Base-by-base conservation (phyloP, 2,329 filamentous ascomycete species). In the Colletotrichum kahawae region DNA sequence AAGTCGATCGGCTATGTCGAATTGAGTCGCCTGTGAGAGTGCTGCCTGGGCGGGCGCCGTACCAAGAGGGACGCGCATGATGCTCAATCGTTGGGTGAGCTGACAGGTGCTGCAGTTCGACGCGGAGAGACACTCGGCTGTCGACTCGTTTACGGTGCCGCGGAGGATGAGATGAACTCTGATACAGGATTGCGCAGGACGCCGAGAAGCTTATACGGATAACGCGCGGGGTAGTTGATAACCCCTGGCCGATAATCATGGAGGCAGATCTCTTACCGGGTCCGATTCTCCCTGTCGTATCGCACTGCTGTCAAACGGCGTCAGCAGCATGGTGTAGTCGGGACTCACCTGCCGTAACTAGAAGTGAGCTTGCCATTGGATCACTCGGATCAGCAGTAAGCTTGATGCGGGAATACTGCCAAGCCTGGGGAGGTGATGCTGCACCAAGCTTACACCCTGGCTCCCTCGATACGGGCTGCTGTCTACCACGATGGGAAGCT, bases 51-150 rank as follows among this genome's bases (percentile, higher is more conserved):
- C 18, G 29, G 33, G 24, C 2, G 21, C 10, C 18, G 63, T 13
- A 18, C 63, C 33, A 43, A 63, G 29, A 27, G 69, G 72, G 3
- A 75, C 43, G 33, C 34, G 72, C 69, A 75, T 75, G n/a, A 16
- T 21, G 8, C 8, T 57, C 13, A 38, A 21, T 60, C 29, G 38
- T n/a, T 14, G 33, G 4, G 13, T 51, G 36, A 16, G 18, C 21
- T 31, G 4, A 18, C 33, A 13, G n/a, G 33, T 31, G 38, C 38
- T 12, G n/a, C 4, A 48, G 18, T 48, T 12, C n/a, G 9, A 48
- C 38, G 38, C 38, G 38, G 38, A 48, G 38, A 48, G 5, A 21
- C 38, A 48, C 18, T 48, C 38, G n/a, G 6, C 27, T 51, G 14
- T 48, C 9, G 36, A 31, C 36, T 65, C 27, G 43, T 24, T 13